Percentiles rank a stretch among this genome's conserved stretches.
These are phyloP conservation scores for Fusarium protoensiforme DNA, from an alignment of 2,329 filamentous ascomycete genomes.

Conservation along the genomic window DNA sequence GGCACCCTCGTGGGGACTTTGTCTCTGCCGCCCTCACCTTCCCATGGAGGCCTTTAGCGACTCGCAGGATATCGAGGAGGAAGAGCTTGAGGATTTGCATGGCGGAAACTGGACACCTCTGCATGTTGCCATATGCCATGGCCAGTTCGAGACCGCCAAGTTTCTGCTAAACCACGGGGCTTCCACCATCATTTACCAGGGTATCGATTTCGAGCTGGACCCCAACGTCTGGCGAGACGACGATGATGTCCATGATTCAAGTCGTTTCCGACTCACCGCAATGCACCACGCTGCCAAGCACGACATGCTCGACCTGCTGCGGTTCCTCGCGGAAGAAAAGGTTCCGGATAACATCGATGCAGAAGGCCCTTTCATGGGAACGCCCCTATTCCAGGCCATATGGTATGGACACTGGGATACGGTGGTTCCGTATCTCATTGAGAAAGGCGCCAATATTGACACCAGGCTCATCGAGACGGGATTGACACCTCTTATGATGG, in stretches of 20 bases:
- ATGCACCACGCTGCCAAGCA: conserved; percentile 41
- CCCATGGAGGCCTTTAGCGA: conserved; percentile 41
- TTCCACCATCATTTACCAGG: conserved; percentile 40
- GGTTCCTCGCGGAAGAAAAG: conserved; percentile 31
- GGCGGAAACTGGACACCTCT: conserved; percentile 44
- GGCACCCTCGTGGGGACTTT: conserved; percentile 41
- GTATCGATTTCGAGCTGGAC: conserved; percentile 40
- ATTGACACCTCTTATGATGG: conserved; percentile 42
- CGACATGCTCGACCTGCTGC: conserved; percentile 32
- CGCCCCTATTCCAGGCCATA: conserved; percentile 41
- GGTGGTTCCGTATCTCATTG: conserved; percentile 40
- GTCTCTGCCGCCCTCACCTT: conserved; percentile 41
- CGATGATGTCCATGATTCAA: conserved; percentile 28
- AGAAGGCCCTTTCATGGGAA: conserved; percentile 42
- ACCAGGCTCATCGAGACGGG: conserved; percentile 41
- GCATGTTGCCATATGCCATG: conserved; percentile 42
- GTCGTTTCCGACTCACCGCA: conserved; percentile 37
- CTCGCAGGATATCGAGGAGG: conserved; percentile 39
- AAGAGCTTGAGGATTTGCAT: conserved; percentile 42
- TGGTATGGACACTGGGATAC: conserved; percentile 43
- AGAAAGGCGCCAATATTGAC: conserved; percentile 41
- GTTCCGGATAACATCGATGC: conserved; percentile 34
- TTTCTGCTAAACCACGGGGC: conserved; percentile 38
- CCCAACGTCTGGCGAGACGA: conserved; percentile 36
- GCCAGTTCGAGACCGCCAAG: conserved; percentile 39